Base-by-base conservation (phyloP, 805 yeast species). In the Candida broadrunensis region DNA sequence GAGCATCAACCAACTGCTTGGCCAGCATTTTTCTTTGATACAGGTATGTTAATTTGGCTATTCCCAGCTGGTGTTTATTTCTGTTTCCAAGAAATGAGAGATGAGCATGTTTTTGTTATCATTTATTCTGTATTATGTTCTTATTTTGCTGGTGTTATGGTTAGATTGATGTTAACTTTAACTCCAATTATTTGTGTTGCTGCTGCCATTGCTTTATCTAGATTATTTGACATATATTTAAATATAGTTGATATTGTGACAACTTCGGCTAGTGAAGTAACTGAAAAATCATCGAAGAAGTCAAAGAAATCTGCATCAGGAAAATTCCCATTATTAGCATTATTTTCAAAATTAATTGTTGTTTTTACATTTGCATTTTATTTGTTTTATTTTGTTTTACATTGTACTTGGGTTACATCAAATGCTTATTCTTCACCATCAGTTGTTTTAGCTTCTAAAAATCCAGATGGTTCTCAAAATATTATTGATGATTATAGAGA, bases 1-100 rank as follows among this genome's bases (percentile, higher is more conserved):
- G 99, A 93, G 71, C 99, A 93, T 73, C 99, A 93, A 74, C 99
- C 99, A 44, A 91, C 98, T n/a, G 96, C 99, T 3, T 93, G 99
- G 99, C 96, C 98, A 9, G 81, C 97, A 11, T 95, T 93, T 64
- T 93, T 88, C 78, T 88, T 91, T 61, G 99, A 93, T 63, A 83
- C 93, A 38, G 87, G 82, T 55, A 79, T 91, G 74, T 74, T 93
- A 66, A 87, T 91, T 55, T 95, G 99, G 99, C 74, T 93, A 52
- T 93, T 93, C 87, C 99, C 99, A 39, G 97, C 90, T 5, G 99
- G 99, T 48, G 85, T 95, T 37, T 93, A 86, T 69, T 66, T 93
- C 50, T 76, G 91, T 52, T 86, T 93, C 78, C 86, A 86, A 63
- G 97, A 93, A 45, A 73, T 93, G 58, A 77, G 81, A 41, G 87